Conservation (phyloP, 805 yeast genomes). For the Maudiozyma barnettii region DNA sequence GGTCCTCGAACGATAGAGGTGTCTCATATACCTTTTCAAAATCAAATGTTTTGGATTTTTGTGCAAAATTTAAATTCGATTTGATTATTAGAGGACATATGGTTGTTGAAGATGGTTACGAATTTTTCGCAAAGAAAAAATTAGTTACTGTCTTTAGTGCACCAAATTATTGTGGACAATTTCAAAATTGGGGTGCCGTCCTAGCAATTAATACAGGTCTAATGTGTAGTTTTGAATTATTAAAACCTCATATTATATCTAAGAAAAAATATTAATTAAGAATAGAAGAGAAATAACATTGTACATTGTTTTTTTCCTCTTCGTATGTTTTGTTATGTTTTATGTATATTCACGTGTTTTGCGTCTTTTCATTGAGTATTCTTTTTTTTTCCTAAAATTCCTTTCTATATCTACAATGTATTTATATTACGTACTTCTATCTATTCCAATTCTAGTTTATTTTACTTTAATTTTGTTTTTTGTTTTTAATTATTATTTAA, state of each 20-base stretch:
- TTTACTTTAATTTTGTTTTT: background rate
- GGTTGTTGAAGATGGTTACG: conserved; percentile 87
- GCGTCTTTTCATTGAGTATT: too few species aligned
- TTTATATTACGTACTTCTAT: background rate
- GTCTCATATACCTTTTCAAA: conserved; percentile 71
- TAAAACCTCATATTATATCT: conserved; percentile 41
- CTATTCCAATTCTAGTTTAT: background rate
- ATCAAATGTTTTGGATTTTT: conserved; percentile 57
- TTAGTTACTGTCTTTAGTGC: conserved; percentile 74
- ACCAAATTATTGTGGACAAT: conserved; percentile 78
- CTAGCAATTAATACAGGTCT: conserved; percentile 61
- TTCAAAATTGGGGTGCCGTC: conserved; percentile 71
- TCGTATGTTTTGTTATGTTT: background rate
- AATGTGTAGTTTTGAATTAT: conserved; percentile 61
- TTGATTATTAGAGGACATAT: conserved; percentile 74
- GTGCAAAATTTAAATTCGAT: conserved; percentile 58
- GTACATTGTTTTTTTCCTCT: too few species aligned
- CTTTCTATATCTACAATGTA: background rate
- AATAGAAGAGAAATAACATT: too few species aligned
- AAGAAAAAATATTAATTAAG: conserved; percentile 4
- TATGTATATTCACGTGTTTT: too few species aligned
- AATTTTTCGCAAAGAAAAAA: conserved; percentile 64
- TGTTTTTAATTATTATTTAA: background rate
- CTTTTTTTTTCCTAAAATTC: too few species aligned
- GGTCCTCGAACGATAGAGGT: conserved; percentile 78